Percentiles rank a stretch among this genome's conserved stretches.
These are phyloP conservation scores for Cajanus cajan DNA, from an alignment of 306 rosid species.

Conservation along the genomic window DNA sequence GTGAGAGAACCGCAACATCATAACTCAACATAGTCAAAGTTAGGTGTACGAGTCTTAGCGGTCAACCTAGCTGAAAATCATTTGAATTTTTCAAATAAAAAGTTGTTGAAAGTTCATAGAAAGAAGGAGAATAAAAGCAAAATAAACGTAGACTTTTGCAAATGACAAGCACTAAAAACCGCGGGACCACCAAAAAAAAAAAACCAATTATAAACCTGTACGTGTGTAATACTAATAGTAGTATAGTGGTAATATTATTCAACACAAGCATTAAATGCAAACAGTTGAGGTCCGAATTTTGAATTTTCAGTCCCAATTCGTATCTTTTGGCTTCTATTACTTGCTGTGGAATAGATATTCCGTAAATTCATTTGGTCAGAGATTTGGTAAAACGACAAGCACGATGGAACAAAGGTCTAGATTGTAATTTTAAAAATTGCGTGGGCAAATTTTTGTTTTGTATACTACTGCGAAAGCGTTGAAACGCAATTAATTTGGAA, in stretches of 20 bases:
- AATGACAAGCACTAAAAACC: not conserved
- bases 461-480: not conserved
- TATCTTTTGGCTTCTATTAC: constrained; percentile 24
- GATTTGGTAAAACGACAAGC: constrained; percentile 15
- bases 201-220: not conserved
- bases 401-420: not conserved
- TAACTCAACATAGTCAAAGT: constrained; percentile 34
- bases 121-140: not conserved
- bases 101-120: not conserved
- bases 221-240: not conserved
- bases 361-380: not conserved
- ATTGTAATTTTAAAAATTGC: not conserved
- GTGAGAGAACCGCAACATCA: constrained; percentile 6
- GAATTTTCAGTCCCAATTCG: not conserved
- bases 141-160: not conserved
- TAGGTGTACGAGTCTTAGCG: constrained; percentile 16
- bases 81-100: constrained; percentile 27
- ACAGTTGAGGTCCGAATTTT: not conserved
- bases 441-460: not conserved
- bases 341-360: constrained; percentile 17
- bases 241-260: not conserved
- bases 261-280: not conserved
- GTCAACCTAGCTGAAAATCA: constrained; percentile 46
- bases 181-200: not conserved
- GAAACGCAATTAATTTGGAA: not conserved